Conservation (phyloP, 164 flowering plant genomes). For the Akebia trifoliata region DNA sequence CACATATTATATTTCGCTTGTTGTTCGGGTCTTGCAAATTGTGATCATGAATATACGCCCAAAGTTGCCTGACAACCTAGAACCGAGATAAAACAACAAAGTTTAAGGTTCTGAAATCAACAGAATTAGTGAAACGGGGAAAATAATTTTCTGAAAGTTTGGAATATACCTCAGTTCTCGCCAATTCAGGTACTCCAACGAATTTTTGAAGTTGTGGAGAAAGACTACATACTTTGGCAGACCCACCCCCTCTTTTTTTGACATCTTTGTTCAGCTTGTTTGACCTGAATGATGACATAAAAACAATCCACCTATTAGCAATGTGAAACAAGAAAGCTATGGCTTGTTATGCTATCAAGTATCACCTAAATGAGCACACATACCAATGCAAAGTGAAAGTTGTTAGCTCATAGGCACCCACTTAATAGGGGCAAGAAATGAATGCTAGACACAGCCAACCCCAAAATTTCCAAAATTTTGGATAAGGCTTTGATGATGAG, state of each 20-base stretch:
- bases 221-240: constrained; percentile 66
- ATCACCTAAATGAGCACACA: too few relatives aligned
- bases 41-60: constrained; percentile 72
- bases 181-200: constrained; percentile 58
- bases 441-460: too few relatives aligned
- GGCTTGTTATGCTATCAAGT: too few relatives aligned
- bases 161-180: constrained; percentile 70
- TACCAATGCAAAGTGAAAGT: too few relatives aligned
- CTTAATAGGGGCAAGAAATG: too few relatives aligned
- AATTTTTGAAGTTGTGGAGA: constrained; percentile 77
- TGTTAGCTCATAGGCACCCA: neutral
- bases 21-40: constrained; percentile 80
- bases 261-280: constrained; percentile 36
- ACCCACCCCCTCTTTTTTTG: constrained; percentile 68
- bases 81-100: constrained; percentile 13
- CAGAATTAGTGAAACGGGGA: constrained; percentile 5
- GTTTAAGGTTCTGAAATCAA: constrained; percentile 7
- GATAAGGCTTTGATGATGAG: too few relatives aligned
- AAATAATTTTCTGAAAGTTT: neutral
- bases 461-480: too few relatives aligned
- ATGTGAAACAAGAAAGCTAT: too few relatives aligned
- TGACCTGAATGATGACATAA: constrained; percentile 26
- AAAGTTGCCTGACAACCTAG: constrained; percentile 80
- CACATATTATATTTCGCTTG: constrained; percentile 65
- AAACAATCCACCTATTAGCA: too few relatives aligned